Base-by-base conservation (phyloP, 2,329 filamentous ascomycete species). In the Aspergillus sp. region DNA sequence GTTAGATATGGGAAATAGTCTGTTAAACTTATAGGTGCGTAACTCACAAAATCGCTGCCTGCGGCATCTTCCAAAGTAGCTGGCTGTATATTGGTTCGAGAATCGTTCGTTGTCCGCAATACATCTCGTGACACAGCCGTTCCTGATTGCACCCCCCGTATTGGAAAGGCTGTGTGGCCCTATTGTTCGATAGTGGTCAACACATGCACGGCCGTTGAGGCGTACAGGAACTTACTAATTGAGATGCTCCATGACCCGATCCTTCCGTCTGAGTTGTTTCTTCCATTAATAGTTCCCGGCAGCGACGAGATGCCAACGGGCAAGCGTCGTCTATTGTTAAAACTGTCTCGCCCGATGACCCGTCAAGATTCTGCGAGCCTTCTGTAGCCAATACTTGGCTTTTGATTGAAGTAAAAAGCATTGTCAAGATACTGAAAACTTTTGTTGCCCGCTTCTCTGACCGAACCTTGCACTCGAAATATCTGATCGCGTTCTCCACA, bases 401-500 rank as follows among this genome's bases (percentile, higher is more conserved):
- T 23, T 32, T 38, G 5, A 32, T 32, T 11, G 45, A 34, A 5
- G 45, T 36, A 9, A 47, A 17, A 6, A 47, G 25, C 31, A 47
- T 19, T 11, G 31, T 16, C 10, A 47, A 32, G 31, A 47, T 34
- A 31, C n/a, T 47, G 20, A 47, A 32, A 14, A 32, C 31, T 13
- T 47, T 47, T 10, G 25, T 34, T 5, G 25, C 45, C n/a, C 31
- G 45, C 19, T 47, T 47, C 11, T 47, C 45, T 9, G 45, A 16
- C 7, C 45, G 16, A 11, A 47, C 45, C 6, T 47, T 47, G 31
- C 31, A 34, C 16, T 47, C 45, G 9, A 47, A 47, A 23, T 47
- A 38, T 19, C 20, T 31, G 16, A 47, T 20, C 25, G 45, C 45
- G 31, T 23, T 47, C 17, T 47, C 45, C n/a, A 47, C 16, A 32